Evolutionary conservation across 2,329 filamentous ascomycete species (phyloP), one percentile per base, ranked within the genome.

Genomic region (Zasmidium angulare): DNA sequence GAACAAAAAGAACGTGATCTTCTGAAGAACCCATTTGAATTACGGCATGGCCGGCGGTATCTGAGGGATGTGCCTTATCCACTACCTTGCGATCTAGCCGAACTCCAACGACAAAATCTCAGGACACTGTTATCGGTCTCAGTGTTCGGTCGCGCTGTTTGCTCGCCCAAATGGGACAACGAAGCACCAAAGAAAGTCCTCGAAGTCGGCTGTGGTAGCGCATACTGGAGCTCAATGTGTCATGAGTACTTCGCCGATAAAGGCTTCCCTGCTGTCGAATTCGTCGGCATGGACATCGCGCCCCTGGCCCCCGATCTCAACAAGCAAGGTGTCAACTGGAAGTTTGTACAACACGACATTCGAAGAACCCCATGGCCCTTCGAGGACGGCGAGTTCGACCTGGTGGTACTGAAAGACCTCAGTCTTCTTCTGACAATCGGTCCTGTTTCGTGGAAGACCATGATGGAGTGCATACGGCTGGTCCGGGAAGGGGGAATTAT

Each of bases 181-280:
- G 85, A 85, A 50, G 87, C 90, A 20, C 93, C 93, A 0, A 83
- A 82, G 68, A 87, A 86, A 64, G 88, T 98, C 24, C 81, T 98
- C 22, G 93, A 98, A 71, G 77, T 97, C 31, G 92, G 88, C 26
- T 98, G 93, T 74, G 93, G 93, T 19, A 89, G 89, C 20, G 93
- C 86, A 22, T 90, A 96, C 72, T 97, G 93, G 93, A 93, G 90
- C 67, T 88, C 90, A 29, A 87, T 91, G 79, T 96, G 91, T 73
- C 89, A 96, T 74, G 86, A 90, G 36, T 89, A 90, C 75, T 91
- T 93, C 71, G 81, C 84, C 58, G 82, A 85, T 51, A 81, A 84
- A 56, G 91, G 91, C 14, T 83, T 89, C 70, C 77, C 81, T 3
- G 82, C 86, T 61, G 87, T 96, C 21, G 84, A 86, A 3, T 96